These are phyloP conservation scores for Suillus spraguei DNA, from an alignment of 768 basidiomycete genomes.

Conservation along the genomic window DNA sequence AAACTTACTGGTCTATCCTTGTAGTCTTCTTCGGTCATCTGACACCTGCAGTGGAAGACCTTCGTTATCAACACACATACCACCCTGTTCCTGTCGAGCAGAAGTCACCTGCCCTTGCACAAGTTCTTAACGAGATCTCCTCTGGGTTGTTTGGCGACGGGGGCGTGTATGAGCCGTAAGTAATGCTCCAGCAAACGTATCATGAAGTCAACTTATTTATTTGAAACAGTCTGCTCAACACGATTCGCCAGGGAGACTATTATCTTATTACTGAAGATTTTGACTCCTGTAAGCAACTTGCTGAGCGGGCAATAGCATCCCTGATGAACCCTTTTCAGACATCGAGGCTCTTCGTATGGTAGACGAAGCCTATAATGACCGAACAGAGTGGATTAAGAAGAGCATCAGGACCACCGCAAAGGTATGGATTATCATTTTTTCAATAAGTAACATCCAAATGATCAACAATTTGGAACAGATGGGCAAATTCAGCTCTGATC, in stretches of 20 bases:
- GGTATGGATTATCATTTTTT: constrained; percentile 33
- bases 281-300: constrained; percentile 69
- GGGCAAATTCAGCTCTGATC: constrained; percentile 97
- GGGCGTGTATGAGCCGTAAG: constrained; percentile 83
- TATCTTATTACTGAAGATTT: constrained; percentile 93
- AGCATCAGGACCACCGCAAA: constrained; percentile 82
- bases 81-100: constrained; percentile 79
- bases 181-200: constrained; percentile 21
- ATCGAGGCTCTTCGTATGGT: constrained; percentile 84
- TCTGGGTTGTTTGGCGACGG: constrained; percentile 78
- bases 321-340: constrained; percentile 43
- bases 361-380: constrained; percentile 85
- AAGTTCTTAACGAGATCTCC: constrained; percentile 77
- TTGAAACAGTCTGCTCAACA: constrained; percentile 62
- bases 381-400: constrained; percentile 88
- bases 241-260: constrained; percentile 74
- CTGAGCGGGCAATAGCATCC: not conserved
- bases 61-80: constrained; percentile 86
- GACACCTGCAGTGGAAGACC: constrained; percentile 84
- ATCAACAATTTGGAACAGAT: constrained; percentile 49
- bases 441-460: not conserved
- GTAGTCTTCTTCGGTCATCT: constrained; percentile 89
- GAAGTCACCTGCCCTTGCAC: constrained; percentile 81
- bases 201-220: constrained; percentile 21
- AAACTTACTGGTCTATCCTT: not conserved